Base-by-base conservation (phyloP, 139 green algal genomes). In the Picochlorum sp. region DNA sequence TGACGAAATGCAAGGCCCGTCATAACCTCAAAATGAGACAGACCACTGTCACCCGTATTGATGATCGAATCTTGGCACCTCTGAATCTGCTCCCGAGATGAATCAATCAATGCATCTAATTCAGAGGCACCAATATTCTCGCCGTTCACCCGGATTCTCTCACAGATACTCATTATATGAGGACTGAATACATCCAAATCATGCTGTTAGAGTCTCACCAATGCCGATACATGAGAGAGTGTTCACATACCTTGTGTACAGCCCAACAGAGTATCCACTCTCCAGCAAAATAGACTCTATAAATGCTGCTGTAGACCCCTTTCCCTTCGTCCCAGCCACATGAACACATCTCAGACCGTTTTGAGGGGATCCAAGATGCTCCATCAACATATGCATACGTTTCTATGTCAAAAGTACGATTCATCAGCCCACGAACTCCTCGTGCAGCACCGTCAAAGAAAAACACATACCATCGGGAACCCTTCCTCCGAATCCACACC, bases 271-370 rank as follows among this genome's bases (percentile, higher is more conserved):
- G 49, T 85, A 81, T 1, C 84, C 85, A 6, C 79, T 78, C 4
- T 74, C 47, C 0, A 63, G 49, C n/a, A 95, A 65, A 11, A 88
- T 80, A n/a, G 30, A 37, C 2, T 76, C 60, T 11, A 96, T 65
- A 54, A 96, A 63, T 14, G 81, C 61, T 0, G 70, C 77, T 5
- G 77, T 84, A 50, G 86, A 94, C 15, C 90, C 90, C 61, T 97
- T 97, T 68, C 88, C 88, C 67, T 96, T 96, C 55, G 82, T 96
- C 37, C 89, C 89, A 4, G 85, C 87, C 7, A 96, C 71, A 61
- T 96, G 89, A 4, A 91, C 74, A 2, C 76, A 79, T 11, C 61
- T 68, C 2, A 28, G 32, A 6, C 57, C 8, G 16, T 24, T 62
- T 15, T 95, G 83, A 2, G 87, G 87, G 16, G 84, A 49, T 1